Evolutionary conservation across 2,329 filamentous ascomycete species (phyloP).

Genomic region (Calonectria crousiana): DNA sequence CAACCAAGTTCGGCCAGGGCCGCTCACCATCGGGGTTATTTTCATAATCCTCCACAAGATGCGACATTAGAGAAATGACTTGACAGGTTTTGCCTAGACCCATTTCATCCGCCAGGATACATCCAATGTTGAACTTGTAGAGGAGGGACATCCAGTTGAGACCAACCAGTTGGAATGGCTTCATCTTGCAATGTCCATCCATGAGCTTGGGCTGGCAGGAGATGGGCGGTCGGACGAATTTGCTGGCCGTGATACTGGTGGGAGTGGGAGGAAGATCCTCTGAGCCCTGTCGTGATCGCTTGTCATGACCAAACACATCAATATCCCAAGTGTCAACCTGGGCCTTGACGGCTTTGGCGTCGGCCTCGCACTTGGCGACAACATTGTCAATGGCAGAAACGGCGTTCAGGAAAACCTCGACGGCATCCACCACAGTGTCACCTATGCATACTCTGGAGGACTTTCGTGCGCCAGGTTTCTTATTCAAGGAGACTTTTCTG

Average conservation of each 20-base stretch:
- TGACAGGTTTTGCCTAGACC: constrained; percentile 96
- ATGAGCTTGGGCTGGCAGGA: constrained; percentile 80
- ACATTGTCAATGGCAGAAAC: constrained; percentile 88
- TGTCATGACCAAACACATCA: constrained; percentile 59
- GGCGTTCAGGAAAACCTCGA: constrained; percentile 80
- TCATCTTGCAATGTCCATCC: constrained; percentile 81
- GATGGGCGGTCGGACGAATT: constrained; percentile 58
- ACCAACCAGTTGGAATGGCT: constrained; percentile 93
- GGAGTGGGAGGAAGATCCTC: constrained; percentile 58
- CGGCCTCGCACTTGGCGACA: constrained; percentile 79
- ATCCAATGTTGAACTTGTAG: constrained; percentile 82
- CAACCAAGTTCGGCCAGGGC: constrained; percentile 81
- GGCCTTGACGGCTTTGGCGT: constrained; percentile 70
- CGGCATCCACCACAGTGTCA: constrained; percentile 63
- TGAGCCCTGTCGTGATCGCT: constrained; percentile 46
- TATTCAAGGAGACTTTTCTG: constrained; percentile 69
- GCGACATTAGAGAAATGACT: constrained; percentile 90
- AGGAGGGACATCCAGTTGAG: constrained; percentile 94
- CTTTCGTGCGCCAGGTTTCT: constrained; percentile 61
- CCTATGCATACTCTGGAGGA: constrained; percentile 63
- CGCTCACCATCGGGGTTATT: constrained; percentile 43
- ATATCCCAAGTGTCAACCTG: constrained; percentile 63
- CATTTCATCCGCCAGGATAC: constrained; percentile 98
- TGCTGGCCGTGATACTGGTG: constrained; percentile 51
- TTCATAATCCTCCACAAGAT: constrained; percentile 77